Percentiles rank a stretch among this genome's conserved stretches.
These are phyloP conservation scores for Nothophytophthora sp. DNA, from an alignment of 352 stramenopile genomes.

Conservation along the genomic window DNA sequence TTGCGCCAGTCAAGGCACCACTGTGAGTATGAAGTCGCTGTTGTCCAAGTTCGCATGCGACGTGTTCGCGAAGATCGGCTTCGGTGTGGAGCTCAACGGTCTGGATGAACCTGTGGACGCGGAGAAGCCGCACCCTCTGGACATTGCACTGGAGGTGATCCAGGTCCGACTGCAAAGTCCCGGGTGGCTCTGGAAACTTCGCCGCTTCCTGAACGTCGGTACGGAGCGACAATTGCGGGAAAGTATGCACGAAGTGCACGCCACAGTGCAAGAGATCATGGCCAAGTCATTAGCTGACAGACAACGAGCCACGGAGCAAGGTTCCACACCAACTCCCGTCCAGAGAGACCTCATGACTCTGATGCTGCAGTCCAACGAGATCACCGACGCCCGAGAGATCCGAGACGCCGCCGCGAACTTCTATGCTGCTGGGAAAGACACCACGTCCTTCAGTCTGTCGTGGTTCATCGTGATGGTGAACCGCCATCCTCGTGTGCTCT, in stretches of 20 bases:
- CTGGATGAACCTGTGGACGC: constrained; percentile 23
- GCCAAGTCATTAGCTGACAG: constrained; percentile 17
- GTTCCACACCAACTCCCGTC: background rate
- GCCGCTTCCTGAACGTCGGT: constrained; percentile 30
- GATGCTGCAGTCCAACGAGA: constrained; percentile 35
- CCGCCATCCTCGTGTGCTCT: constrained; percentile 40
- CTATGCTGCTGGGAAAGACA: constrained; percentile 66
- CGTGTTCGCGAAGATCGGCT: constrained; percentile 60
- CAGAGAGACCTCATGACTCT: constrained; percentile 43
- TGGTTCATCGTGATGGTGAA: constrained; percentile 77
- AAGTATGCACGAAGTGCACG: constrained; percentile 25
- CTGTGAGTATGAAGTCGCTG: constrained; percentile 40
- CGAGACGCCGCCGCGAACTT: constrained; percentile 77
- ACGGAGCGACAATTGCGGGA: constrained; percentile 24
- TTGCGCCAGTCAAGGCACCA: constrained; percentile 13
- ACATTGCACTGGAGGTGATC: constrained; percentile 25
- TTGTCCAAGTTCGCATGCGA: constrained; percentile 55
- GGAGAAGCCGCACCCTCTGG: constrained; percentile 9
- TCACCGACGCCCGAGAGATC: constrained; percentile 29
- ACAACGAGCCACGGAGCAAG: background rate
- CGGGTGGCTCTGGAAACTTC: constrained; percentile 39
- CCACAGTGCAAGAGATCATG: constrained; percentile 35
- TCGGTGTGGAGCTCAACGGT: constrained; percentile 52
- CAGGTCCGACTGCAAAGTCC: constrained; percentile 32
- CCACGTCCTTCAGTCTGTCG: constrained; percentile 53